Percentiles rank a stretch among this genome's conserved stretches.
phyloP scores from a whole-genome alignment of 73 alveolate species.

The Paramecium biaurelia region DNA sequence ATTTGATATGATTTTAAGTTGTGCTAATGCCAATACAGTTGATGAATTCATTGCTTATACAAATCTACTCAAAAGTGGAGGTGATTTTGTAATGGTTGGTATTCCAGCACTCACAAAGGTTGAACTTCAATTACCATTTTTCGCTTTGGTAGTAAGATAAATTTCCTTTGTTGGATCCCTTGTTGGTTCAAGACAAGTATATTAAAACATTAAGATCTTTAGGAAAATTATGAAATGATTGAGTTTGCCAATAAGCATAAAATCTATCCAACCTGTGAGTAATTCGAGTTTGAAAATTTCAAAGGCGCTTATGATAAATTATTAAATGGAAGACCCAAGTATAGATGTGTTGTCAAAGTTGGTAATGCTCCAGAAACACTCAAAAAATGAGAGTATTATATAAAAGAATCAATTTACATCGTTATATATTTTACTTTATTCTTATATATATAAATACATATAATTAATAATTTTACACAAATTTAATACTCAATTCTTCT shows the following conservation, averaged over 20 bases:
- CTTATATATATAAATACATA: background rate
- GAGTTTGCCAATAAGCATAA: constrained; percentile 56
- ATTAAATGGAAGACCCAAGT: constrained; percentile 14
- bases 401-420: background rate
- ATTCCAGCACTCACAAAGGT: constrained; percentile 64
- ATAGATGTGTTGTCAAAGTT: constrained; percentile 45
- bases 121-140: constrained; percentile 54
- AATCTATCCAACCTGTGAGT: constrained; percentile 57
- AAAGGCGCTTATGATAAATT: constrained; percentile 5
- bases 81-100: constrained; percentile 68
- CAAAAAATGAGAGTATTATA: background rate
- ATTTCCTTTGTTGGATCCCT: constrained; percentile 60
- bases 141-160: constrained; percentile 61
- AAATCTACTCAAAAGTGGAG: constrained; percentile 57
- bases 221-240: constrained; percentile 59
- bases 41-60: constrained; percentile 35
- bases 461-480: too few species aligned
- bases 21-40: constrained; percentile 51
- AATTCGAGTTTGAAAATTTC: constrained; percentile 44
- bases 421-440: background rate
- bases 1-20: constrained; percentile 67
- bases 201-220: background rate
- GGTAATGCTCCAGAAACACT: constrained; percentile 29
- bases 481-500: background rate
- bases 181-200: constrained; percentile 70